Evolutionary conservation across 495 filamentous ascomycete genomes (phyloP), one percentile per base, ranked within the genome.

Genomic region (Neurospora sublineolata): DNA sequence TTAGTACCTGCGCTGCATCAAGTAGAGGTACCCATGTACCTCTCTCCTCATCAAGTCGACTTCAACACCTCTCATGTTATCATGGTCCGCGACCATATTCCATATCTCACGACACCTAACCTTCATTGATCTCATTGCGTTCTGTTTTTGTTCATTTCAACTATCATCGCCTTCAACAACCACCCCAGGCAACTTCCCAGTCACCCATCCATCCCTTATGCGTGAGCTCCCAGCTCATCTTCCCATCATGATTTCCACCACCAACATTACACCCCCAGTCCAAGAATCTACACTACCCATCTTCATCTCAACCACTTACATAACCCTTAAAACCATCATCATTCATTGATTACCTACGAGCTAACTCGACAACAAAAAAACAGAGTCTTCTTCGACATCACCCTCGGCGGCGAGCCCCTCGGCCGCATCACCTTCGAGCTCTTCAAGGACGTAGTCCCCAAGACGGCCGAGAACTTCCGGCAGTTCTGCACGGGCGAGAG

Each of bases 401-500:
- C 93, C 7, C 84, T 99, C 38, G 93, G 92, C 81, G 94, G 94
- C 44, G 94, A 97, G 75, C 89, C 93, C 30, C 87, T 99, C 23
- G 96, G 96, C 72, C 90, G 94, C 38, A 89, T 99, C 74, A 95
- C 94, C 76, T 94, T 99, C 80, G 93, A 97, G 81, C 90, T 99
- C 72, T 97, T 94, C 85, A 89, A 90, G 52, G 86, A 95, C 78
- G 83, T 89, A 9, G 92, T 92, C 0, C 96, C 95, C 38, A 88
- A 89, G 73, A 98, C 95, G 7, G 93, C 94, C 20, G 95, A 97
- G 82, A 98, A 99, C 82, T 97, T 99, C 80, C 92, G 94, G 16
- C 93, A 96, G 78, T 97, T 96, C 82, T 98, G 96, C 82, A 98
- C 94, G 0, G 96, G 95, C 72, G 95, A 98, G 82, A 90, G 85